phyloP scores from a whole-genome alignment of 495 filamentous ascomycete species.

The Penicillium lagena region DNA sequence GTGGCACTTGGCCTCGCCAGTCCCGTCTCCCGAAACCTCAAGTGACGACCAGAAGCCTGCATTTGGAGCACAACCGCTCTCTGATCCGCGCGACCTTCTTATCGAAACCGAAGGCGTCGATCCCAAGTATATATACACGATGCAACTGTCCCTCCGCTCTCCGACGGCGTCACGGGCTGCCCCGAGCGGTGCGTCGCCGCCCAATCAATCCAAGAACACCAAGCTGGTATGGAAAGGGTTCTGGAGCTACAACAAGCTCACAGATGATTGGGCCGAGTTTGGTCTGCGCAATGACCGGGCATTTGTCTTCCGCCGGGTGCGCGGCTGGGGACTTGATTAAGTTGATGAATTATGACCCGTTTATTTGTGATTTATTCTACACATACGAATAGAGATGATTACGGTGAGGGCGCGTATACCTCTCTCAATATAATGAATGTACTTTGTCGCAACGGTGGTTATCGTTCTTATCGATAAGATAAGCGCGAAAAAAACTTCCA shows the following conservation, averaged over 20 bases:
- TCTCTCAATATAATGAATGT: too few species aligned
- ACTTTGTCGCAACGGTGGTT: neutral
- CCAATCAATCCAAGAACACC: conserved; percentile 56
- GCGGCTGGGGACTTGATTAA: conserved; percentile 35
- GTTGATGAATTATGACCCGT: conserved; percentile 2
- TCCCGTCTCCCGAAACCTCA: conserved; percentile 10
- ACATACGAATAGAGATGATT: neutral
- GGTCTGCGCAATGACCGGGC: conserved; percentile 74
- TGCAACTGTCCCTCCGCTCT: conserved; percentile 63
- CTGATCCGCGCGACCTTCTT: conserved; percentile 47
- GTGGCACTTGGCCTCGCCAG: conserved; percentile 49
- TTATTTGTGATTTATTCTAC: conserved; percentile 12
- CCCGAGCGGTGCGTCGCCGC: conserved; percentile 12
- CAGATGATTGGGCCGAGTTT: conserved; percentile 89
- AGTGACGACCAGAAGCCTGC: conserved; percentile 3
- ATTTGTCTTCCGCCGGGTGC: conserved; percentile 82
- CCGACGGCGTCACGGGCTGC: conserved; percentile 44
- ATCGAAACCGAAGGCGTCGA: conserved; percentile 81
- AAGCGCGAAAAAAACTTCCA: too few species aligned
- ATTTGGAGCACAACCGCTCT: conserved; percentile 8
- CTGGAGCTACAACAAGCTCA: conserved; percentile 84
- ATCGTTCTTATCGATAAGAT: neutral
- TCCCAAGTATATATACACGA: conserved; percentile 71
- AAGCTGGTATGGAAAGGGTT: conserved; percentile 86
- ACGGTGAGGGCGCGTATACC: too few species aligned